Percentiles rank a stretch among this genome's conserved stretches.
Evolutionary conservation across 2,329 filamentous ascomycete species (phyloP).

Genomic region (Ceratocystiopsis minuta): DNA sequence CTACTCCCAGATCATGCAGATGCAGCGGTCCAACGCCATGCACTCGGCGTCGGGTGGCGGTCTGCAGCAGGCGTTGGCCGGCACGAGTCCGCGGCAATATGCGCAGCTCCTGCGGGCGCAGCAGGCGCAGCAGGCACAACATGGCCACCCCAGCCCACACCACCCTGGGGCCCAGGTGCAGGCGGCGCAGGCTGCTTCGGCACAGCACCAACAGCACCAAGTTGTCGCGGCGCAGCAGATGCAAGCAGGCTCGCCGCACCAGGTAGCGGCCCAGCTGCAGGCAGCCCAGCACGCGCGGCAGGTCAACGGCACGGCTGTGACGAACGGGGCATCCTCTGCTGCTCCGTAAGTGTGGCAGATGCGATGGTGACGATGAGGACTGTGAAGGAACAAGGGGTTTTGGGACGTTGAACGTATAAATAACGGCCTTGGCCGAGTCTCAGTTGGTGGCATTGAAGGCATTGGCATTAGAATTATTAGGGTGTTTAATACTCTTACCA

Average conservation of each 20-base stretch:
- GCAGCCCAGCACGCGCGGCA: slow-evolving; percentile 5
- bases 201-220: slow-evolving; percentile 1
- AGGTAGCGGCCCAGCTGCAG: slow-evolving; percentile 3
- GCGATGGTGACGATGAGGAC: too few species aligned
- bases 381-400: too few species aligned
- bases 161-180: slow-evolving; percentile 19
- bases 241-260: neutral
- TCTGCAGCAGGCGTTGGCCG: slow-evolving; percentile 27
- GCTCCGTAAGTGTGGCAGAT: too few species aligned
- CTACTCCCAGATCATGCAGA: slow-evolving; percentile 27
- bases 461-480: too few species aligned
- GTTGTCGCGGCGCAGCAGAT: neutral
- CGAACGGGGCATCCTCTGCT: neutral
- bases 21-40: slow-evolving; percentile 32
- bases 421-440: too few species aligned
- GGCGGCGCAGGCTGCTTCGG: slow-evolving; percentile 1
- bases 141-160: slow-evolving; percentile 1
- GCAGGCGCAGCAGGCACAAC: slow-evolving; percentile 20
- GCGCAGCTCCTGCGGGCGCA: slow-evolving; percentile 39
- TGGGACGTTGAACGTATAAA: too few species aligned
- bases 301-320: neutral
- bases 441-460: too few species aligned
- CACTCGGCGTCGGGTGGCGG: slow-evolving; percentile 33
- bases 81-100: slow-evolving; percentile 39
- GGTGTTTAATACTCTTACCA: too few species aligned